Base-by-base conservation (phyloP, 2,329 filamentous ascomycete species). In the Aspergillus sp. region DNA sequence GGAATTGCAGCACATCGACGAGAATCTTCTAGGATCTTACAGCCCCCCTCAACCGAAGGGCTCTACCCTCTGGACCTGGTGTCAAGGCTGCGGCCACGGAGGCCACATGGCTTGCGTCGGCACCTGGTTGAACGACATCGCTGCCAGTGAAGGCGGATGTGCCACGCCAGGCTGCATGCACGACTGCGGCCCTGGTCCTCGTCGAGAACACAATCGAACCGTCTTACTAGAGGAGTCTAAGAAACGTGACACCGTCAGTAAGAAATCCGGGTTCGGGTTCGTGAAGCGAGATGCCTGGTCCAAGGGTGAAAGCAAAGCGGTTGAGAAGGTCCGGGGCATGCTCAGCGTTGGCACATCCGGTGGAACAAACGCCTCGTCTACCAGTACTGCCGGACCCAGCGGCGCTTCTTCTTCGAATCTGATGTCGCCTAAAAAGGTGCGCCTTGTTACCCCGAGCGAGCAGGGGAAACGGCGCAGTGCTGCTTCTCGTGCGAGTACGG, bases 71-170 rank as follows among this genome's bases (percentile, higher is more conserved):
- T 86, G 81, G 80, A 80, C 81, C 5, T 82, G 81, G 76, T 89
- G 86, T 69, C 78, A 85, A 65, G 76, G 82, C 12, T 89, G 86
- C 69, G 84, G 84, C 4, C 86, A 89, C 65, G 81, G 82, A 45
- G 85, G 82, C 2, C 86, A 89, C 67, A 74, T 80, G 6, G 80
- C 80, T 53, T 89, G 86, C 68, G 77, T 87, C 31, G 77, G 76
- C 7, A 77, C 78, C 14, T 87, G 85, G 85, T 82, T 86, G 56
- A 73, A 74, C 18, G 78, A 82, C 55, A 64, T 78, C 20, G 70
- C 78, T 32, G 76, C 78, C 42, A 80, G 76, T 42, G 80, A 83
- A 62, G 85, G 84, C 16, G 80, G 79, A 31, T 88, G 86, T 73
- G 81, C 84, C 2, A 85, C 81, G 7, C 78, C 81, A 52, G 85